Evolutionary conservation across 1,139 yeast genomes (phyloP), one percentile per base, ranked within the genome.

Genomic region (Hansenula lynferdii): DNA sequence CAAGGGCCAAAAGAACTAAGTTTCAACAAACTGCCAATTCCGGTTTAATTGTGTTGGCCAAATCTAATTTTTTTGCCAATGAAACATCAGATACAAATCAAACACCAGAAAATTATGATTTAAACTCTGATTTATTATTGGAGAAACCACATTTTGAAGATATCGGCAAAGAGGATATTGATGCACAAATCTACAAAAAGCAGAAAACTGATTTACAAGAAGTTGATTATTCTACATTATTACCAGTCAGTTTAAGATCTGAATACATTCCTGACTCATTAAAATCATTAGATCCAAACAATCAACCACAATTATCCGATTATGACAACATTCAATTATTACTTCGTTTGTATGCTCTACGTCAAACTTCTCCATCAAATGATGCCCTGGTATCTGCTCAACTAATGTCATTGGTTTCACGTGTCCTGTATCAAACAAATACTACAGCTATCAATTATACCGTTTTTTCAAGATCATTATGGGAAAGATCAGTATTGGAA

Each of bases 401-500:
- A 57, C 65, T 90, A 21, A 60, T 75, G 48, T 92, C 97, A 0
- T 63, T 86, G 38, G 80, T 84, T 1, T 74, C 77, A 36, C 72
- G 98, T 51, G 72, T 92, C 12, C 64, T 92, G 24, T 80, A 74
- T 50, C 69, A 64, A 43, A 42, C 45, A 5, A 57, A 62, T 25
- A 56, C 64, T 28, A 37, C 49, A 2, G 53, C 66, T 3, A 72
- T 75, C 22, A 84, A 85, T 59, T 89, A 97, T 95, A 65, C 85
- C 1, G 60, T 92, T 5, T 87, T 81, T 54, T 77, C 94, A 5
- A 70, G 94, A 48, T 87, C 96, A 0, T 67, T 94, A 39, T 90
- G 97, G 96, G 86, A 84, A 53, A 74, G 98, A 57, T 86, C 96
- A 11, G 52, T 85, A 15, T 67, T 90, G 31, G 98, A 94, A 59